Conservation (phyloP, 1,139 yeast species). For the Magnusiomyces paraingens region DNA sequence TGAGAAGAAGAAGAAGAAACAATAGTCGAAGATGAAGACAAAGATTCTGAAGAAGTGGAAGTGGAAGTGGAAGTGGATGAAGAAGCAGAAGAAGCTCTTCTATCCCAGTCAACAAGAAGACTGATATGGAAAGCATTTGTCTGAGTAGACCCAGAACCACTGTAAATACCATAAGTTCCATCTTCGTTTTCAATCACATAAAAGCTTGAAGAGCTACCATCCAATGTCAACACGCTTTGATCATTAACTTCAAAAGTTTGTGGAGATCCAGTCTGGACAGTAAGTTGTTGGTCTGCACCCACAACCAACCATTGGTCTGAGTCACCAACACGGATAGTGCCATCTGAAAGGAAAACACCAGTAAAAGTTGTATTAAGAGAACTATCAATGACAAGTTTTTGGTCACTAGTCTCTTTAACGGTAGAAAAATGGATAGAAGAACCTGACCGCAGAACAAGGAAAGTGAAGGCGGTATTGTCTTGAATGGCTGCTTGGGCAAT, state of each 20-base stretch:
- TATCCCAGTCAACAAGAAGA: neutral
- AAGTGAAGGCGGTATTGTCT: neutral
- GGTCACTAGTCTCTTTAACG: constrained; percentile 1
- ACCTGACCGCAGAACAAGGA: constrained; percentile 6
- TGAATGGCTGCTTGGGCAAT: neutral
- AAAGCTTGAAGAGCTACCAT: too few relatives aligned
- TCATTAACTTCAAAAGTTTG: neutral
- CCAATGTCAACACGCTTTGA: neutral
- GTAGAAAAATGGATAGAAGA: neutral
- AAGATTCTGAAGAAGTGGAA: too few relatives aligned
- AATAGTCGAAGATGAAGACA: too few relatives aligned
- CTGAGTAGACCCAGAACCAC: neutral
- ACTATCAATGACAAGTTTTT: neutral
- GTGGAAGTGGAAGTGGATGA: too few relatives aligned
- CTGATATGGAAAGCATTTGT: neutral
- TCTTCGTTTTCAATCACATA: neutral
- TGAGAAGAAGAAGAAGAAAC: too few relatives aligned
- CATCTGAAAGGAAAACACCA: constrained; percentile 5
- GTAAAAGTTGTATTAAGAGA: neutral
- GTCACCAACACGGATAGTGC: constrained; percentile 3
- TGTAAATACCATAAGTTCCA: neutral
- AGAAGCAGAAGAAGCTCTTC: neutral
- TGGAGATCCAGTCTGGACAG: neutral
- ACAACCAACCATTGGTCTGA: constrained; percentile 5
- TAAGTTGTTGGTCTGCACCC: neutral